Conservation (phyloP, 2,329 filamentous ascomycete species). For the Fragosphaeria purpurea region DNA sequence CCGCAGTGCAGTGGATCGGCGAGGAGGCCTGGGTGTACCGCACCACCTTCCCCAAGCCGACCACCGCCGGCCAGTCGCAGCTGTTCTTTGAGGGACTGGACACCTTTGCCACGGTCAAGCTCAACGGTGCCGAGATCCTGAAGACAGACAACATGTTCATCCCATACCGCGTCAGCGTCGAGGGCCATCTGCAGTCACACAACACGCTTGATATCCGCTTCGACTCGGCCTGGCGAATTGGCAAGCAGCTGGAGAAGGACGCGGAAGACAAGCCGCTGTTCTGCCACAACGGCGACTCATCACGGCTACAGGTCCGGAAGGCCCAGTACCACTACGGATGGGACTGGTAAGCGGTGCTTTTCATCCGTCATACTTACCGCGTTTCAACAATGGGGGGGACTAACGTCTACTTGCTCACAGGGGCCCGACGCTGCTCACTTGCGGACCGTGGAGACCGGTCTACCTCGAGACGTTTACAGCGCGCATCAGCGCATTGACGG, state of each 20-base stretch:
- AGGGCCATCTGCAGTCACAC: conserved; percentile 16
- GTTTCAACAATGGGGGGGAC: too few species aligned
- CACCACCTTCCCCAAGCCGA: conserved; percentile 23
- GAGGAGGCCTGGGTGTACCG: conserved; percentile 51
- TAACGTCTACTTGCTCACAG: too few species aligned
- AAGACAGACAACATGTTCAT: conserved; percentile 55
- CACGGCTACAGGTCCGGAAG: conserved; percentile 38
- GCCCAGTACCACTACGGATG: conserved; percentile 63
- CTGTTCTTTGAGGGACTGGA: conserved; percentile 55
- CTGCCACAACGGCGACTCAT: conserved; percentile 4
- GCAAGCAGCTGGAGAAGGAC: conserved; percentile 12
- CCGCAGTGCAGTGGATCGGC: conserved; percentile 50
- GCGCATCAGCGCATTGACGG: conserved; percentile 31
- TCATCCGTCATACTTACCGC: too few species aligned
- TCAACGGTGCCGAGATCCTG: conserved; percentile 45
- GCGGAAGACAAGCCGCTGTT: conserved; percentile 8
- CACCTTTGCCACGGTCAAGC: conserved; percentile 48
- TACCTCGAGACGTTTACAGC: conserved; percentile 53
- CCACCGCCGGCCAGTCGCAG: conserved; percentile 25
- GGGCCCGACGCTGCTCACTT: conserved; percentile 51
- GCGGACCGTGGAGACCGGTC: conserved; percentile 57
- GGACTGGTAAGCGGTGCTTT: conserved; percentile 41
- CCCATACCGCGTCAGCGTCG: conserved; percentile 45
- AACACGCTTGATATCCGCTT: conserved; percentile 49
- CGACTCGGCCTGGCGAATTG: conserved; percentile 31